Base-by-base conservation (phyloP, 441 rosid genomes). In the Brassica balearica region DNA sequence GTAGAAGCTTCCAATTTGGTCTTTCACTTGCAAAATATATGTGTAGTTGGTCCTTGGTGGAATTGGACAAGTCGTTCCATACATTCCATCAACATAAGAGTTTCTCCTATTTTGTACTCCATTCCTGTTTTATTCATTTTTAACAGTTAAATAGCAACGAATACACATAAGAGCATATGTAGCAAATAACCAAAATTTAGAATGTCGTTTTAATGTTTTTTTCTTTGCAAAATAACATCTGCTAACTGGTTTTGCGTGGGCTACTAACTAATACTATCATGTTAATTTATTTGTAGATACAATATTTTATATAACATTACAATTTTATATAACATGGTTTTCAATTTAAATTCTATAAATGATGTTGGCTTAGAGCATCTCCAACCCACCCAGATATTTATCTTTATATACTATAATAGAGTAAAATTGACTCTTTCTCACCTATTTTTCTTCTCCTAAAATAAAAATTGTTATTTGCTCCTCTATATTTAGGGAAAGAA, bases 1-100 rank as follows among this genome's bases (percentile, higher is more conserved):
- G 79, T 86, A 92, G 82, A 88, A 94, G 79, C 98, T 95, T 14
- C 98, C 98, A 4, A 95, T 95, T 78, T 95, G 98, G 70, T 95
- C 98, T 86, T 95, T 95, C 43, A 90, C 91, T 82, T 94, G 98
- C 74, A 94, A 87, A 69, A 88, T 87, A 86, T 90, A 94, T 5
- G 98, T 94, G 79, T 82, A 92, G 76, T 94, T 94, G 77, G 65
- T 85, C n/a, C 95, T 88, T 0, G 98, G 97, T 68, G 97, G 97
- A 43, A 94, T 94, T 2, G 98, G 98, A 65, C 98, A 94, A 0
- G 97, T 92, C 3, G 98, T 94, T 73, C 98, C 98, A 23, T 14
- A 77, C 4, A 94, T 90, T 46, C 98, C 98, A 74, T 94, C 98
- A 66, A 81, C 89, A 36, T 1, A 94, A 5, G 97, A 92, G 56